A percentile compares a stretch with the other conserved stretches of the same genome.
These are phyloP conservation scores for Pseudogymnoascus verrucosus DNA, from an alignment of 2,329 filamentous ascomycete species.

Conservation along the genomic window DNA sequence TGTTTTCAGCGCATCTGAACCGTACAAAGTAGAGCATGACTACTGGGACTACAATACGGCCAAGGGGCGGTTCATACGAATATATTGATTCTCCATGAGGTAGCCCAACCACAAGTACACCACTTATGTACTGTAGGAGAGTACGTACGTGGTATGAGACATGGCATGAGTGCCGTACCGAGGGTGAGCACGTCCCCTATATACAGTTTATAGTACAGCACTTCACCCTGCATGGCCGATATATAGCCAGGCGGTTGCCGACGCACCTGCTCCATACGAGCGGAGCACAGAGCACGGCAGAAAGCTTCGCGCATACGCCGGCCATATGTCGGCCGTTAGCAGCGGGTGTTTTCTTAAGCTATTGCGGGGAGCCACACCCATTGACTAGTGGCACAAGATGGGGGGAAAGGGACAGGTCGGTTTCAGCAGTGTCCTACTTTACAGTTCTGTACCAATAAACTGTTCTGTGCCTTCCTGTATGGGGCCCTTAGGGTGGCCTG, in stretches of 20 bases:
- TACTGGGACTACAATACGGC: background rate
- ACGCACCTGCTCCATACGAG: background rate
- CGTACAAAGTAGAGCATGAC: background rate
- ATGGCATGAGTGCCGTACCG: background rate
- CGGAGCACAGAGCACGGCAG: background rate
- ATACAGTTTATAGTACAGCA: background rate
- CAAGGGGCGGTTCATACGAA: background rate
- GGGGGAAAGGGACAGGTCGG: background rate
- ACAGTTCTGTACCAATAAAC: background rate
- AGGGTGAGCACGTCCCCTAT: background rate
- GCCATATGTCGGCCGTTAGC: background rate
- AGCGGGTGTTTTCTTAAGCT: constrained; percentile 1
- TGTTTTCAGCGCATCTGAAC: background rate
- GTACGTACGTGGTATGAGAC: background rate
- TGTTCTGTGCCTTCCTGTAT: background rate
- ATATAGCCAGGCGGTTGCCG: background rate
- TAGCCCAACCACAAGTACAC: background rate
- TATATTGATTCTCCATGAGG: background rate
- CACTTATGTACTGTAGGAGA: background rate
- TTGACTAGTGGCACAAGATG: background rate
- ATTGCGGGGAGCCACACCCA: background rate
- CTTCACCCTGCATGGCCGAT: background rate
- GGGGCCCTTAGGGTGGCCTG: background rate
- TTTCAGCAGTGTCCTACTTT: background rate
- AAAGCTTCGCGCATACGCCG: background rate